phyloP scores from a whole-genome alignment of 1,139 yeast genomes.

The Yamadazyma buinensis region DNA sequence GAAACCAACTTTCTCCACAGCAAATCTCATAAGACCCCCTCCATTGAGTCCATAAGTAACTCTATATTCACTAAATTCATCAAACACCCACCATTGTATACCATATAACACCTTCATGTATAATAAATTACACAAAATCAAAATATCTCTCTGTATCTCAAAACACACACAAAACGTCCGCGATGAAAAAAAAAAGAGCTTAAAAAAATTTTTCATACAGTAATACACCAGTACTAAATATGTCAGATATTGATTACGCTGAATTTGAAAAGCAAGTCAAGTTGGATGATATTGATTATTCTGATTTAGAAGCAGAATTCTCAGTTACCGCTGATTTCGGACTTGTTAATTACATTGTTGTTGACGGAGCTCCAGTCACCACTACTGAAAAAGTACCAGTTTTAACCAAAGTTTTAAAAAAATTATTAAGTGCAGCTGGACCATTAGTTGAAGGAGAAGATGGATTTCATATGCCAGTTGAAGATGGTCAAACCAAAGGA shows the following conservation, averaged over 20 bases:
- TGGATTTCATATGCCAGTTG: constrained; percentile 79
- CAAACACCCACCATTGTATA: no score
- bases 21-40: not conserved
- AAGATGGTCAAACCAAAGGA: constrained; percentile 79
- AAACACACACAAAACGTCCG: no score
- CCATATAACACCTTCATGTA: no score
- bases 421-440: constrained; percentile 66
- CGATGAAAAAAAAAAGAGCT: no score
- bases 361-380: constrained; percentile 95
- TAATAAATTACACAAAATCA: not conserved
- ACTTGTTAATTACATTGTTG: constrained; percentile 76
- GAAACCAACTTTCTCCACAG: constrained; percentile 15
- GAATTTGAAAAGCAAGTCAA: constrained; percentile 47
- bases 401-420: constrained; percentile 78
- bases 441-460: constrained; percentile 67
- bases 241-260: constrained; percentile 18
- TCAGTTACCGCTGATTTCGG: constrained; percentile 57
- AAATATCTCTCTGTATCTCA: no score
- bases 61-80: no score
- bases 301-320: constrained; percentile 81
- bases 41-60: no score
- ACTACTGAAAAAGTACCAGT: constrained; percentile 86
- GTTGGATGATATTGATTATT: constrained; percentile 69
- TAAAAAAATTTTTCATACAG: not conserved
- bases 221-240: no score